Base-by-base conservation (phyloP, 169 alveolate genomes). In the Cryptosporidium canis region DNA sequence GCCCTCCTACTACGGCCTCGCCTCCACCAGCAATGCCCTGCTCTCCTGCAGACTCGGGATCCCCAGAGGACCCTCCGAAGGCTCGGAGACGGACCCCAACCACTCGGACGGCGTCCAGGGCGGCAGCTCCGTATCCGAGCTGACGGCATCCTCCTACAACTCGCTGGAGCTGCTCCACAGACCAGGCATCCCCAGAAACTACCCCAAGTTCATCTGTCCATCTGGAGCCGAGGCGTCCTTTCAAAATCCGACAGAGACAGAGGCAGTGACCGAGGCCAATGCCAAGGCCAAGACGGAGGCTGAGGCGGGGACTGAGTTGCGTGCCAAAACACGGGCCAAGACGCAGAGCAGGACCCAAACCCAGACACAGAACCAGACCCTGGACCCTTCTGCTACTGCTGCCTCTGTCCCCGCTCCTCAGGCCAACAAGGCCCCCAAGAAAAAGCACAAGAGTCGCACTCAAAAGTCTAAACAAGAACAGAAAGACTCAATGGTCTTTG, bases 171-270 rank as follows among this genome's bases (percentile, higher is more conserved):
- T 77, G 8, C 63, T 77, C 3, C 33, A 77, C 37, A 77, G 68
- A 56, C 87, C 87, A 41, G 87, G 87, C n/a, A 77, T 77, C 9
- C 71, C 68, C 16, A 77, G 87, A 41, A 61, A 33, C 61, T 55
- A 55, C 24, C 48, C 68, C 58, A 77, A 61, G 37, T 77, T 77
- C 37, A 77, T 63, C 2, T 77, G 87, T 16, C 87, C 87, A n/a
- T 29, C 47, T 7, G 87, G 87, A 7, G 35, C 87, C 14, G 87
- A 77, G 9, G 24, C 16, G 1, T 55, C 41, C n/a, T 55, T 55
- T 33, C 47, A 56, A 7, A 63, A 58, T 14, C 18, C 14, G 12
- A 66, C 41, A 14, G 83, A 66, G 14, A 3, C 83, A 2, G 44
- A 68, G 55, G n/a, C 27, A n/a, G 33, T 24, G 31, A 24, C 16